Base-by-base conservation (phyloP, 805 yeast genomes). In the Lipomyces lipofer region DNA sequence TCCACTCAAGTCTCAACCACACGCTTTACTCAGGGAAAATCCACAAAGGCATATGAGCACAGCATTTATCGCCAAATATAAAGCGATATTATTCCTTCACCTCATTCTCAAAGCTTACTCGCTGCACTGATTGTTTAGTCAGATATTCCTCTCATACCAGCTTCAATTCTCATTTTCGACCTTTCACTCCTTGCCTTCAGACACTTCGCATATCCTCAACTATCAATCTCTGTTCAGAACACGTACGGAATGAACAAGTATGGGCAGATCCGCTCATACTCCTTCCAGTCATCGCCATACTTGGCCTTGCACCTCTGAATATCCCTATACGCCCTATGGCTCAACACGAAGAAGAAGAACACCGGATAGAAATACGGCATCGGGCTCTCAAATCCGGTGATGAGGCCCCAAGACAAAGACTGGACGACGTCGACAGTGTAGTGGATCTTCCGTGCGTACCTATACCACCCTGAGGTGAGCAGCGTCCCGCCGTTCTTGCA, bases 321-420 rank as follows among this genome's bases (percentile, higher is more conserved):
- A 74, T 94, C 99, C 75, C 99, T 85, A 62, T 76, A 69, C 40
- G 96, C 89, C 73, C 99, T 85, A 73, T 94, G 99, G 43, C 84
- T 71, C 69, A 94, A 81, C 59, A 90, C 97, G 64, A 85, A 73
- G 59, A 90, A 81, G 83, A 89, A 94, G 76, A 94, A 94, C 21
- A 77, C 75, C 3, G 99, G 97, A 83, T 86, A 92, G 73, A 94
- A 94, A 92, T 96, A 94, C 42, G 97, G 96, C 76, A 92, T 82
- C 47, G 91, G 87, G 2, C 96, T 87, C 29, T 76, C 77, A 71
- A 85, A 83, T 0, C 99, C 99, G 71, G 97, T 89, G 58, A 84
- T 79, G 58, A 94, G 77, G 4, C 92, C 96, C 99, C 99, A 94
- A 43, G 94, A 79, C 64, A 88, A 75, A 47, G 95, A 80, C 75